Evolutionary conservation across 2,329 filamentous ascomycete genomes (phyloP).

Genomic region (Chalara sp.): DNA sequence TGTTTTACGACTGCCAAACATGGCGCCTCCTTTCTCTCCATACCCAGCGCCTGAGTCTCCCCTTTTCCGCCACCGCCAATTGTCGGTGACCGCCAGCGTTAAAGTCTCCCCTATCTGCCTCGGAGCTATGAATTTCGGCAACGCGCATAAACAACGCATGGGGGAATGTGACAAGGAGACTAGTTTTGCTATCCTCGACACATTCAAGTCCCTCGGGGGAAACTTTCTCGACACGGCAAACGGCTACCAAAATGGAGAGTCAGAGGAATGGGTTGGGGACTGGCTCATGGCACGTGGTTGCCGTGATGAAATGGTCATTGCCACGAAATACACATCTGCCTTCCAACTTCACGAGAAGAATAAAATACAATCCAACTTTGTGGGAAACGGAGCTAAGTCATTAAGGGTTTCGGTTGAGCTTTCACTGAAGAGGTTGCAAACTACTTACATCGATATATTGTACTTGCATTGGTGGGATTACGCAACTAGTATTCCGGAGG

Average conservation of each 20-base stretch:
- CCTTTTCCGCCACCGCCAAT: constrained; percentile 8
- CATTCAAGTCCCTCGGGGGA: constrained; percentile 46
- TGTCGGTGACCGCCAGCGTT: constrained; percentile 25
- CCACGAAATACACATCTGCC: constrained; percentile 44
- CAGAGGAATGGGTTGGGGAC: constrained; percentile 50
- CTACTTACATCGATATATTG: constrained; percentile 61
- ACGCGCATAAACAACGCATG: constrained; percentile 39
- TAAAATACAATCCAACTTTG: constrained; percentile 9
- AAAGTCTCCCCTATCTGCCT: constrained; percentile 26
- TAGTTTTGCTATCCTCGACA: constrained; percentile 49
- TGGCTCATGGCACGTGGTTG: constrained; percentile 44
- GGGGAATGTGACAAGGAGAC: constrained; percentile 48
- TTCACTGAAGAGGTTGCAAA: constrained; percentile 48
- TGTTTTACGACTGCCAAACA: neutral
- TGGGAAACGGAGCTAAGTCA: constrained; percentile 13
- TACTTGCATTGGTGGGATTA: constrained; percentile 37
- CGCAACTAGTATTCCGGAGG: constrained; percentile 51
- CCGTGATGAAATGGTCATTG: constrained; percentile 44
- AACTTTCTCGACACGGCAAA: constrained; percentile 61
- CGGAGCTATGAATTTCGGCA: constrained; percentile 36
- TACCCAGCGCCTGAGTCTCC: constrained; percentile 42
- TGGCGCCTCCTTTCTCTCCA: constrained; percentile 15
- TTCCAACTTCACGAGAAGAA: constrained; percentile 19
- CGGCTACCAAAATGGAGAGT: constrained; percentile 51
- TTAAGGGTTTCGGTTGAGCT: constrained; percentile 7